A percentile compares a stretch with the other conserved stretches of the same genome.
phyloP scores from a whole-genome alignment of 305 asterid species.

The Solanum hybrid region DNA sequence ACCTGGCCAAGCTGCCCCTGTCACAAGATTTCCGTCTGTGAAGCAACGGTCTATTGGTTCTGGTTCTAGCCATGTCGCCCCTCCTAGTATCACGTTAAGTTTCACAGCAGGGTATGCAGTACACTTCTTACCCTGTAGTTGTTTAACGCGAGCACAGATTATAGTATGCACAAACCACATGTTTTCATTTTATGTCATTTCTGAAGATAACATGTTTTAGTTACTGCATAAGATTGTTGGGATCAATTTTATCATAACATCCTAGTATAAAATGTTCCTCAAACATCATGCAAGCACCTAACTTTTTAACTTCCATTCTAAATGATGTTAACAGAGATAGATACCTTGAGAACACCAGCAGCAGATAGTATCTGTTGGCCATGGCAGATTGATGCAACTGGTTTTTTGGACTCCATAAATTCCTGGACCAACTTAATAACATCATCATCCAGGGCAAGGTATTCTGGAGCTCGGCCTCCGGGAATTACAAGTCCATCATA shows the following conservation, averaged over 20 bases:
- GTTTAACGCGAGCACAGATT: not conserved
- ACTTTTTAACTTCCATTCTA: not conserved
- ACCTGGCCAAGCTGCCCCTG: slow-evolving; percentile 99
- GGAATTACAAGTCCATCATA: slow-evolving; percentile 92
- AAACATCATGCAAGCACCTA: not conserved
- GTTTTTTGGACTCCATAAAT: slow-evolving; percentile 69
- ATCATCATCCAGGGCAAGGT: slow-evolving; percentile 60
- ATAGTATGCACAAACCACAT: not conserved
- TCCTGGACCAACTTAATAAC: slow-evolving; percentile 61
- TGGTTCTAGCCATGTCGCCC: slow-evolving; percentile 91
- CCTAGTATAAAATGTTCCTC: not conserved
- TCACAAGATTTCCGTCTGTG: slow-evolving; percentile 90
- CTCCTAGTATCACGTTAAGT: slow-evolving; percentile 68
- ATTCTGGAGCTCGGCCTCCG: slow-evolving; percentile 96
- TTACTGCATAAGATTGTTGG: not conserved
- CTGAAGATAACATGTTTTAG: not conserved
- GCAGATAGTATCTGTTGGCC: slow-evolving; percentile 95
- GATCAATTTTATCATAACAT: not conserved
- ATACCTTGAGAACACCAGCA: slow-evolving; percentile 86
- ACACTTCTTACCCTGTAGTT: slow-evolving; percentile 66
- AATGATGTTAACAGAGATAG: slow-evolving; percentile 9
- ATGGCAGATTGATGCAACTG: slow-evolving; percentile 93
- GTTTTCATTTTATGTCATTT: not conserved
- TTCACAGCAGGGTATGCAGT: slow-evolving; percentile 95
- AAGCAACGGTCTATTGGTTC: slow-evolving; percentile 86